Evolutionary conservation across 139 green algal species (phyloP).

Genomic region (Penium margaritaceum): DNA sequence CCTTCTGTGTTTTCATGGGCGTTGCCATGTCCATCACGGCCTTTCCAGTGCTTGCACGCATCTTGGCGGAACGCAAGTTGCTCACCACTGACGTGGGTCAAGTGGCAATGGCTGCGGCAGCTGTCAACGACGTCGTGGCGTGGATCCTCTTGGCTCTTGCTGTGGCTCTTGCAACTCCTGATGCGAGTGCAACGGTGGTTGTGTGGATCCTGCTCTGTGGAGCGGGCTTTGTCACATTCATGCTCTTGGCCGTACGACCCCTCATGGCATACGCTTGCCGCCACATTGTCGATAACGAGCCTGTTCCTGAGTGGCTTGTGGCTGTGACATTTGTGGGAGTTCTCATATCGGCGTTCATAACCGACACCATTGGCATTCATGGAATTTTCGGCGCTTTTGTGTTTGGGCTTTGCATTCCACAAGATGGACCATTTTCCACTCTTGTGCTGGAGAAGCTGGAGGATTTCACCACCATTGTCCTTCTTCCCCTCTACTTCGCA

Average conservation of each 20-base stretch:
- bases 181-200: slow-evolving; percentile 9
- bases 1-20: slow-evolving; percentile 49
- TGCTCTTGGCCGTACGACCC: slow-evolving; percentile 33
- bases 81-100: slow-evolving; percentile 37
- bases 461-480: slow-evolving; percentile 36
- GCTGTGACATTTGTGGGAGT: slow-evolving; percentile 31
- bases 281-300: slow-evolving; percentile 27
- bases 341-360: slow-evolving; percentile 37
- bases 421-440: slow-evolving; percentile 38
- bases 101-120: slow-evolving; percentile 35
- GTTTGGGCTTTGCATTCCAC: slow-evolving; percentile 47
- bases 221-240: slow-evolving; percentile 42
- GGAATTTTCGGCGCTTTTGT: slow-evolving; percentile 54
- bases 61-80: slow-evolving; percentile 37
- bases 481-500: slow-evolving; percentile 40
- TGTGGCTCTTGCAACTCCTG: slow-evolving; percentile 43
- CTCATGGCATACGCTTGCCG: slow-evolving; percentile 13
- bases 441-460: slow-evolving; percentile 45
- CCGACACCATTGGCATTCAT: slow-evolving; percentile 51
- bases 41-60: slow-evolving; percentile 47
- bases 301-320: slow-evolving; percentile 16
- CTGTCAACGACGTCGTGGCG: slow-evolving; percentile 40
- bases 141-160: slow-evolving; percentile 47
- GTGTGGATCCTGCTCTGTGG: slow-evolving; percentile 40
- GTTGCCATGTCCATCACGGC: slow-evolving; percentile 51